Percentiles rank a stretch among this genome's conserved stretches.
Conservation (phyloP, 352 stramenopile genomes). For the Pythium periplocum region DNA sequence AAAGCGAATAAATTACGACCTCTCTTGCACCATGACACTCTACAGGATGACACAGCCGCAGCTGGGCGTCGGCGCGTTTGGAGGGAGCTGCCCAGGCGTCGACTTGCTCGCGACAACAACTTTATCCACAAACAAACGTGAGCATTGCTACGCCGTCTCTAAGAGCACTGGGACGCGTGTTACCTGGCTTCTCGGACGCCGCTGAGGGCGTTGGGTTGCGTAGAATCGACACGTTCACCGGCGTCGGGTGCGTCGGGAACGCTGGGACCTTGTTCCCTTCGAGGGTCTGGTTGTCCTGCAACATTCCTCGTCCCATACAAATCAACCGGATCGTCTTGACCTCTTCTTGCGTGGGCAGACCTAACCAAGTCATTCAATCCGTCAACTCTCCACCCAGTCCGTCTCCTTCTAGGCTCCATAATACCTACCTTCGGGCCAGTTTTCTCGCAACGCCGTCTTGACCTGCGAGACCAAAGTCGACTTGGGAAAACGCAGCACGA, state of each 20-base stretch:
- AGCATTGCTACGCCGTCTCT: too few relatives aligned
- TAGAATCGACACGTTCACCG: slow-evolving; percentile 91
- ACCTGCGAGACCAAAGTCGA: slow-evolving; percentile 40
- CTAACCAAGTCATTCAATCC: slow-evolving; percentile 16
- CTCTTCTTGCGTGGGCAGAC: slow-evolving; percentile 39
- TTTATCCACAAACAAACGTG: neutral
- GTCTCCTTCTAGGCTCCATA: too few relatives aligned
- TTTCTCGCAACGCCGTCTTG: slow-evolving; percentile 61
- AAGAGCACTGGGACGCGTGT: too few relatives aligned
- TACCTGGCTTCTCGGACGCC: too few relatives aligned
- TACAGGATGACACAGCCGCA: slow-evolving; percentile 61
- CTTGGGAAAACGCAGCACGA: slow-evolving; percentile 55
- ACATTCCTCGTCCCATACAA: slow-evolving; percentile 92
- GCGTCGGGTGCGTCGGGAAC: slow-evolving; percentile 93
- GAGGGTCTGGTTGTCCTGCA: slow-evolving; percentile 89
- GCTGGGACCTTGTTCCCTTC: slow-evolving; percentile 75
- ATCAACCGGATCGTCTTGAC: slow-evolving; percentile 85
- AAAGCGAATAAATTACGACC: too few relatives aligned
- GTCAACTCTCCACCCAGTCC: too few relatives aligned
- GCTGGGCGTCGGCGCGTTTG: slow-evolving; percentile 1
- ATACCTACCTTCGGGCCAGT: slow-evolving; percentile 50
- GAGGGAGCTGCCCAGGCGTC: slow-evolving; percentile 17
- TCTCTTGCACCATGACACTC: neutral
- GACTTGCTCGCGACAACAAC: slow-evolving; percentile 18
- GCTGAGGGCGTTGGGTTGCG: slow-evolving; percentile 24